Evolutionary conservation across 1,139 yeast genomes (phyloP), one percentile per base, ranked within the genome.

Genomic region (Geotrichum bryndzae): DNA sequence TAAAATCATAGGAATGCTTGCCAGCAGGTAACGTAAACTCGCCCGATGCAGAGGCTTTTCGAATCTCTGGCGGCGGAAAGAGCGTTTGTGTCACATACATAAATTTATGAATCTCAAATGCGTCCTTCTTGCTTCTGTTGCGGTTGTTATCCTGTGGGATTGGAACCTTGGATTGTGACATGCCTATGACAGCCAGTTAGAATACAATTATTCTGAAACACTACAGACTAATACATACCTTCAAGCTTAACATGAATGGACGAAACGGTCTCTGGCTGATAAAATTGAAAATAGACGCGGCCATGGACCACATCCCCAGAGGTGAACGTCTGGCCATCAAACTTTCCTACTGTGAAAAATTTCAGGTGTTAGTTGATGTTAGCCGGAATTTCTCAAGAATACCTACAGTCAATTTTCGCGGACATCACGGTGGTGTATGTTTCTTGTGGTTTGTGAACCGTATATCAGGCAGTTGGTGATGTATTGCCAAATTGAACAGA

Each of bases 11-110:
- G 1, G 75, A 68, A 69, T 86, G 84, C 46, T 77, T 77, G 0
- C 90, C 90, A 0, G 88, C 83, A 1, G 84, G 79, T 62, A 86
- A 74, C 0, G 89, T 85, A 70, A 81, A 85, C 60, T 83, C 85
- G 63, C 79, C 79, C 4, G 82, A 77, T 57, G 74, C 74, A 25
- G 84, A 77, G 1, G 80, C 82, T 53, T 76, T 70, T 13, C 83
- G 73, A 33, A 85, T 77, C 59, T 84, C 82, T 35, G 74, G 77
- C 0, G 90, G 87, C 0, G 90, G 90, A 66, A 85, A 86, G 31
- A 85, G 85, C 0, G 84, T 79, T 54, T 72, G 65, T 0, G 85
- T 80, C 61, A 83, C 82, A 66, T 85, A 85, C 53, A 86, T 74
- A 18, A 85, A 77, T 66, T 81, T 80, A 72, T 86, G 90, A 18